Conservation (phyloP, 2,329 filamentous ascomycete species). For the Penicillium sp. region DNA sequence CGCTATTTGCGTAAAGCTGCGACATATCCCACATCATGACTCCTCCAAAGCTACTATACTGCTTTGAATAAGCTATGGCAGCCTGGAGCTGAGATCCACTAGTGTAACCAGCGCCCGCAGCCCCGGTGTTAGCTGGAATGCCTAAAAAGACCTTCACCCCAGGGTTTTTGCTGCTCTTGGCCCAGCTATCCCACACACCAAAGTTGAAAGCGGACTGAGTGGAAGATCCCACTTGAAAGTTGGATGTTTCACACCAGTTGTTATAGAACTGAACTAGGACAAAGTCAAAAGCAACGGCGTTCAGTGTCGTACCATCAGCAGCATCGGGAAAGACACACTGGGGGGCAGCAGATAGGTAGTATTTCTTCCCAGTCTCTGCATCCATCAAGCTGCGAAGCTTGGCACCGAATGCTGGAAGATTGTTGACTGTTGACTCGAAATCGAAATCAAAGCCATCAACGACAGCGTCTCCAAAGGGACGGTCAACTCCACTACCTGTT, state of each 20-base stretch:
- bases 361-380: slow-evolving; percentile 56
- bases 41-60: slow-evolving; percentile 65
- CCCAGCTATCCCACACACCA: slow-evolving; percentile 67
- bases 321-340: slow-evolving; percentile 69
- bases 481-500: slow-evolving; percentile 51
- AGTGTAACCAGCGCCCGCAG: slow-evolving; percentile 61
- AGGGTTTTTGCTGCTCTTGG: slow-evolving; percentile 59
- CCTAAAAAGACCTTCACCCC: slow-evolving; percentile 66
- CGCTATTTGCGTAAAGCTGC: slow-evolving; percentile 60
- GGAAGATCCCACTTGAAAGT: slow-evolving; percentile 52
- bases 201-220: slow-evolving; percentile 64
- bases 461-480: slow-evolving; percentile 68
- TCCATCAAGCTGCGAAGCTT: slow-evolving; percentile 61
- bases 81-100: slow-evolving; percentile 50
- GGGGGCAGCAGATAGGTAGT: slow-evolving; percentile 66
- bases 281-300: slow-evolving; percentile 62
- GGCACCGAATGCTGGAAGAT: slow-evolving; percentile 64
- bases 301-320: slow-evolving; percentile 60
- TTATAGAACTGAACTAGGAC: slow-evolving; percentile 69
- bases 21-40: slow-evolving; percentile 71
- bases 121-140: slow-evolving; percentile 58
- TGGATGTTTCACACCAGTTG: slow-evolving; percentile 65
- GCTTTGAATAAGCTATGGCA: slow-evolving; percentile 58
- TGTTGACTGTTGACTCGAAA: slow-evolving; percentile 64
- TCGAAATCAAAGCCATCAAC: slow-evolving; percentile 78